A percentile compares a stretch with the other conserved stretches of the same genome.
These are phyloP conservation scores for Seminavis robusta DNA, from an alignment of 108 stramenopile genomes.

Conservation along the genomic window DNA sequence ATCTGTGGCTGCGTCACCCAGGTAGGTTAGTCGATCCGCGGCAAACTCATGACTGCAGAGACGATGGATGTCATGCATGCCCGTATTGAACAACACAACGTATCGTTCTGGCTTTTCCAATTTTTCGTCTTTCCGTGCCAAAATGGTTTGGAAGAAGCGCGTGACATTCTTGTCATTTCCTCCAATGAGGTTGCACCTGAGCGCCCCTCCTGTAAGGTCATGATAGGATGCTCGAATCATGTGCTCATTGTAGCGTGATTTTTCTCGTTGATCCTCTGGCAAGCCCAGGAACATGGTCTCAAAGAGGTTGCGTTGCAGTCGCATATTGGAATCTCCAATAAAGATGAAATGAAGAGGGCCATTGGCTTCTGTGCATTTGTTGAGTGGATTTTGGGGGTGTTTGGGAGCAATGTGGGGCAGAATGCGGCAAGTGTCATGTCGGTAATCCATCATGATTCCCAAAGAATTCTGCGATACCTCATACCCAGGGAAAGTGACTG, in stretches of 20 bases:
- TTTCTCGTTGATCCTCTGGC: too few species aligned
- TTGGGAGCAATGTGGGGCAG: not conserved
- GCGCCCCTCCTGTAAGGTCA: too few species aligned
- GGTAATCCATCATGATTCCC: conserved; percentile 54
- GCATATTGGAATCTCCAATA: conserved; percentile 73
- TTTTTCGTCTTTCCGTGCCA: too few species aligned
- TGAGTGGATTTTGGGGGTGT: not conserved
- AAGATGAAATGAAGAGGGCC: conserved; percentile 51
- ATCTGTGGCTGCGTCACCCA: conserved; percentile 10
- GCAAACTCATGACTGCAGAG: conserved; percentile 50
- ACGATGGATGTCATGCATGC: conserved; percentile 70
- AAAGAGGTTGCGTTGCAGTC: conserved; percentile 44
- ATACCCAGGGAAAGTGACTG: conserved; percentile 48
- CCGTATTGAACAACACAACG: conserved; percentile 69
- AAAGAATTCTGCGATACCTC: conserved; percentile 51
- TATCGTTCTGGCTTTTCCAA: conserved; percentile 16
- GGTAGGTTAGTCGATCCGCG: conserved; percentile 22
- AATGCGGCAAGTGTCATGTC: conserved; percentile 23
- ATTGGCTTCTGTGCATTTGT: too few species aligned
- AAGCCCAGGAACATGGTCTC: conserved; percentile 8
- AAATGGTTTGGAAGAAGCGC: too few species aligned
- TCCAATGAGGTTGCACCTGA: conserved; percentile 11
- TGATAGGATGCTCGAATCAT: too few species aligned
- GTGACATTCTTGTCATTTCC: conserved; percentile 21
- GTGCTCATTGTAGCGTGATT: too few species aligned